Percentiles rank a stretch among this genome's conserved stretches.
phyloP scores from a whole-genome alignment of 2,329 filamentous ascomycete species.

The Boeremia lycopersici region DNA sequence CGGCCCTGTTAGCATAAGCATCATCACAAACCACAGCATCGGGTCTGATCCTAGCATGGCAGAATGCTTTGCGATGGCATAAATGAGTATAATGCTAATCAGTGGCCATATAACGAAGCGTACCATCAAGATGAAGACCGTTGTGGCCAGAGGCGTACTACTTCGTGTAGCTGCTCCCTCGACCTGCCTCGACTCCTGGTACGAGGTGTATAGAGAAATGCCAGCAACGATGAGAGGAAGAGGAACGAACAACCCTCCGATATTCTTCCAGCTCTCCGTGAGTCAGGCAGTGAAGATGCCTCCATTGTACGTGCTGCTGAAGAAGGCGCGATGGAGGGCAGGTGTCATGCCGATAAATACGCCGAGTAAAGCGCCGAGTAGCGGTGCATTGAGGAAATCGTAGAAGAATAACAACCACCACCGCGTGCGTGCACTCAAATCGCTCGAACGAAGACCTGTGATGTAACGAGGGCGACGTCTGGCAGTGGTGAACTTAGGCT shows the following conservation, averaged over 20 bases:
- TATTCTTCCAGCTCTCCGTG: slow-evolving; percentile 37
- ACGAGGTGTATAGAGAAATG: slow-evolving; percentile 34
- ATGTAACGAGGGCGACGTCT: slow-evolving; percentile 36
- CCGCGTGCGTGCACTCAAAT: slow-evolving; percentile 29
- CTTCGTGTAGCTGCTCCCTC: background rate
- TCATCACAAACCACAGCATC: slow-evolving; percentile 68
- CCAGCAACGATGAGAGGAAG: slow-evolving; percentile 39
- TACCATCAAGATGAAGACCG: slow-evolving; percentile 31
- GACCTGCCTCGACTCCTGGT: slow-evolving; percentile 24
- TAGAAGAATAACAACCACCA: slow-evolving; percentile 42
- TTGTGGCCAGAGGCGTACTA: slow-evolving; percentile 24
- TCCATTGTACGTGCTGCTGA: slow-evolving; percentile 31
- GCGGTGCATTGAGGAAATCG: slow-evolving; percentile 40
- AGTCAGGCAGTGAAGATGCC: slow-evolving; percentile 41
- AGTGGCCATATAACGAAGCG: slow-evolving; percentile 39
- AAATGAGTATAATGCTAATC: slow-evolving; percentile 58
- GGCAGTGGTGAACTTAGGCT: slow-evolving; percentile 30
- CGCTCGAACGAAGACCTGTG: slow-evolving; percentile 27
- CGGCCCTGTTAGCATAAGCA: slow-evolving; percentile 63
- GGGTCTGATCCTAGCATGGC: slow-evolving; percentile 60
- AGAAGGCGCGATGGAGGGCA: slow-evolving; percentile 33
- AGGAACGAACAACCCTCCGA: slow-evolving; percentile 36
- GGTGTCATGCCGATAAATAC: slow-evolving; percentile 36
- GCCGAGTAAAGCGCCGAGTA: slow-evolving; percentile 35
- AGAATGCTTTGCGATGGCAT: slow-evolving; percentile 57